Conservation (phyloP, 2,329 filamentous ascomycete genomes). For the Cordyceps pruinosa region DNA sequence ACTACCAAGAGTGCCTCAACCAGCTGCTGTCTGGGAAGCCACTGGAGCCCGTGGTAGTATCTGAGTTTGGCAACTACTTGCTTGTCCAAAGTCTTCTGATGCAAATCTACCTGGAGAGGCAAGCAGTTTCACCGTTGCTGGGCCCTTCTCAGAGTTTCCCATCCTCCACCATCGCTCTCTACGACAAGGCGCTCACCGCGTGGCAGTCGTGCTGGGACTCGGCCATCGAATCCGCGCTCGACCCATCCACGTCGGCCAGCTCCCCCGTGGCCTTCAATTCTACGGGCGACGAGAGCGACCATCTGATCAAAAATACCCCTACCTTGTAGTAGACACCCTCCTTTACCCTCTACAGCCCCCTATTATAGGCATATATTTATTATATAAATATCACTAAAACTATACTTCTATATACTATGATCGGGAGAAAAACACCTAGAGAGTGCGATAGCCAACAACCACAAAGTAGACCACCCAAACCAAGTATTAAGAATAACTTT, state of each 20-base stretch:
- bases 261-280: slow-evolving; percentile 45
- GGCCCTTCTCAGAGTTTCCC: slow-evolving; percentile 3
- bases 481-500: too few relatives aligned
- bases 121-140: slow-evolving; percentile 1
- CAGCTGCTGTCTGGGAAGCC: slow-evolving; percentile 20
- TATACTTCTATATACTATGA: too few relatives aligned
- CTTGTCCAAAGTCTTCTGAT: slow-evolving; percentile 48
- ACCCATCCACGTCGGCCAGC: slow-evolving; percentile 41
- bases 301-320: too few relatives aligned
- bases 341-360: too few relatives aligned
- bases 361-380: too few relatives aligned
- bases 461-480: too few relatives aligned
- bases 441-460: too few relatives aligned
- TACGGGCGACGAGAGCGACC: too few relatives aligned
- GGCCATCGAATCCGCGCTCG: slow-evolving; percentile 45
- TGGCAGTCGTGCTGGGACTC: slow-evolving; percentile 48
- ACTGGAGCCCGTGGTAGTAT: slow-evolving; percentile 24
- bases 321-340: too few relatives aligned
- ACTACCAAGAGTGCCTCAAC: background rate
- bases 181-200: slow-evolving; percentile 32
- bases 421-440: too few relatives aligned
- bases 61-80: slow-evolving; percentile 46
- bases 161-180: slow-evolving; percentile 3
- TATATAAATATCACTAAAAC: too few relatives aligned
- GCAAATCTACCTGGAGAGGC: slow-evolving; percentile 44